Evolutionary conservation across 2,329 filamentous ascomycete species (phyloP), one percentile per base, ranked within the genome.

Genomic region (Cordyceps javanica): DNA sequence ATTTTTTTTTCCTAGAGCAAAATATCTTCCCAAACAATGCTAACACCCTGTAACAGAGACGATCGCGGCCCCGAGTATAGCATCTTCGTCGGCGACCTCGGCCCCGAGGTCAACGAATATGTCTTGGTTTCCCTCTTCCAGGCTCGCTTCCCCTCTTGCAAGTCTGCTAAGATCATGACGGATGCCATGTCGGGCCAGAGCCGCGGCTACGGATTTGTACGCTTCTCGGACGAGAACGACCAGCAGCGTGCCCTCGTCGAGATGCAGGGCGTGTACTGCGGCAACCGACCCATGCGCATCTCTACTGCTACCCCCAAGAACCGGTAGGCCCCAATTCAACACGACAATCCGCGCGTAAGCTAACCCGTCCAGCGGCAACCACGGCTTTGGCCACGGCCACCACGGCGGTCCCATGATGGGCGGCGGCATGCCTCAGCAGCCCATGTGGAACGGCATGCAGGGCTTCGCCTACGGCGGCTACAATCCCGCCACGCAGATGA

Each of bases 141-240:
- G 77, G 88, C 87, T 69, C 91, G 93, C 61, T 99, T 96, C 81
- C 89, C 89, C 0, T 96, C 91, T 9, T 97, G 93, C 89, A 97
- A 97, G 81, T 96, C 91, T 38, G 94, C 94, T 69, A 99, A 99
- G 83, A 99, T 99, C 76, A 99, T 99, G 94, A 96, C 93, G 60
- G 94, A 99, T 69, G 93, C 94, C 61, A 94, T 97, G 76, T 96
- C 89, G 62, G 94, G 94, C 66, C 93, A 97, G 83, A 97, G 92
- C 62, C 91, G 94, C 62, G 94, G 94, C 58, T 99, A 99, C 69
- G 94, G 94, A 48, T 99, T 99, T 68, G 94, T 99, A 55, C 91
- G 94, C 64, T 99, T 99, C 78, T 91, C 91, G 54, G 91, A 96
- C 65, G 93, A 97, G 78, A 84, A 86, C 64, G 94, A 99, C 69